Evolutionary conservation across 108 stramenopile genomes (phyloP), one percentile per base, ranked within the genome.

Genomic region (Epithemia pelagica): DNA sequence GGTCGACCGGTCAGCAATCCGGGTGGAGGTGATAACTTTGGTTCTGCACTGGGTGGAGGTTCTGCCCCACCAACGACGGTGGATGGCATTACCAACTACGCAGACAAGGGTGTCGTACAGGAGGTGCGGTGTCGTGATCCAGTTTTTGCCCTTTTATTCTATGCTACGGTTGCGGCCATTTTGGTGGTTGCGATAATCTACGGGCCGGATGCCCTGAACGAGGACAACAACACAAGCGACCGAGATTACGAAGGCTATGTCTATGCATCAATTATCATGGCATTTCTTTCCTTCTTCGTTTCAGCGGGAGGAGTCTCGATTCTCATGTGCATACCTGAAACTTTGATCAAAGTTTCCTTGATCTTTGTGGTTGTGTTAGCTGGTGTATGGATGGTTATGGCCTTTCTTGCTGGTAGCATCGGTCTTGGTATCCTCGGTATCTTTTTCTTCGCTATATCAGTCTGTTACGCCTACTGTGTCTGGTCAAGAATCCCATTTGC

Each of bases 401-500:
- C 75, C 10, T 89, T 87, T 62, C 1, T 83, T 1, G 30, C 30
- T 2, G 81, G 81, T 26, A 72, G 56, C 53, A 61, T 84, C 21
- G n/a, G 77, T 68, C 74, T 68, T 10, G 91, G 85, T 46, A 74
- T 89, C 53, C 32, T 91, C 24, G 83, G 83, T 21, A 64, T 68
- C 0, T 56, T 93, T 52, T 88, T 90, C 73, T 87, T 90, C 57
- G 58, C 64, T 28, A 68, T 93, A 46, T 62, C 62, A n/a, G 1
- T 62, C 30, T 86, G 83, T 64, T 83, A 83, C 69, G 74, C 81
- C 22, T 27, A 60, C 21, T 37, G 52, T 0, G 76, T 67, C 20
- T 72, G 71, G 73, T 28, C 57, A 19, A 71, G 85, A 33, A 94
- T 94, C 58, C 92, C 92, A 21, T 94, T 94, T 82, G 89, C 88